phyloP scores from a whole-genome alignment of 306 rosid genomes.

The Ammopiptanthus mongolicus region DNA sequence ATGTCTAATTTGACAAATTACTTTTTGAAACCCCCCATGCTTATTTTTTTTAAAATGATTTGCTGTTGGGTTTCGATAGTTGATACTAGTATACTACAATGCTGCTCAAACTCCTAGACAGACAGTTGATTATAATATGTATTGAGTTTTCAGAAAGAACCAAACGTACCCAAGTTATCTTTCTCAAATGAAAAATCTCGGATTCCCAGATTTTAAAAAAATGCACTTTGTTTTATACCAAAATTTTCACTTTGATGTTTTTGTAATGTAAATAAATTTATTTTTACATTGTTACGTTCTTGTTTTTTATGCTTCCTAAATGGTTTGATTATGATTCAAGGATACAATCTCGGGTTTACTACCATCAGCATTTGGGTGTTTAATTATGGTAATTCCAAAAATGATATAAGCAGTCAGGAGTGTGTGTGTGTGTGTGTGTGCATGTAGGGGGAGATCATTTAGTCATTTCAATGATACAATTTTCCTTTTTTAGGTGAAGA shows the following conservation, averaged over 20 bases:
- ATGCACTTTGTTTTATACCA: background rate
- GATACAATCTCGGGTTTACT: background rate
- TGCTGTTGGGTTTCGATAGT: constrained; percentile 6
- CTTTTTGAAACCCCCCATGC: background rate
- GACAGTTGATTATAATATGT: no score
- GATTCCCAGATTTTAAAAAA: background rate
- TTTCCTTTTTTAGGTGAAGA: constrained; percentile 65
- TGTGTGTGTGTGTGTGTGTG: background rate
- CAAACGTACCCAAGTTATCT: background rate
- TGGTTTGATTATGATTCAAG: background rate
- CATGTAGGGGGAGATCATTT: background rate
- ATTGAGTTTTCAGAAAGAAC: background rate
- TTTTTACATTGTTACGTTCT: constrained; percentile 10
- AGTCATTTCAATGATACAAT: constrained; percentile 25
- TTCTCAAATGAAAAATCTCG: background rate
- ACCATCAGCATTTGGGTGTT: constrained; percentile 15
- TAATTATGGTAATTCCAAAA: background rate
- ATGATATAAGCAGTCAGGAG: constrained; percentile 2
- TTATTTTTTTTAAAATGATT: background rate
- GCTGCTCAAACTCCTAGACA: background rate
- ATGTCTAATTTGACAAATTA: constrained; percentile 4
- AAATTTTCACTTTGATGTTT: background rate
- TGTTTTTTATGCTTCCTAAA: constrained; percentile 1
- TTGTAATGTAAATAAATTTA: background rate
- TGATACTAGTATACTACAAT: background rate